A percentile compares a stretch with the other conserved stretches of the same genome.
Evolutionary conservation across 1,139 yeast genomes (phyloP).

Genomic region (Zygoascus meyerae): DNA sequence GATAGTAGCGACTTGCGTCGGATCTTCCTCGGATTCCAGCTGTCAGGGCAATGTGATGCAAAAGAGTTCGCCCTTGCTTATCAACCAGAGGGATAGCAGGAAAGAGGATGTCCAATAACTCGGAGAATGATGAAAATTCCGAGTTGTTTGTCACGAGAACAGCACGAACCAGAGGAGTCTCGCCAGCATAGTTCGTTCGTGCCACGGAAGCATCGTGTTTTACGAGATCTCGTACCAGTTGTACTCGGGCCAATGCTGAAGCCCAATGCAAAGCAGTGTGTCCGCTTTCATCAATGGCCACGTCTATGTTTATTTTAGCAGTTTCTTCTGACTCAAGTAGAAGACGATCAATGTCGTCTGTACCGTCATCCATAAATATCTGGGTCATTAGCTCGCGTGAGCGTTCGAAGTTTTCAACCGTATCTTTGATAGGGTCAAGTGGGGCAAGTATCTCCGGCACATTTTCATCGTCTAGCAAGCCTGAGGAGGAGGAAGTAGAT

Average conservation of each 20-base stretch:
- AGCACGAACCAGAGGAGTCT: conserved; percentile 83
- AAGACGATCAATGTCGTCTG: conserved; percentile 17
- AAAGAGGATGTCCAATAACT: conserved; percentile 62
- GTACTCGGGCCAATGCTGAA: conserved; percentile 76
- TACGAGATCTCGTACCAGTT: conserved; percentile 67
- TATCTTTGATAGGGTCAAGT: conserved; percentile 46
- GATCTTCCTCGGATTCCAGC: conserved; percentile 68
- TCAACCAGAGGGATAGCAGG: conserved; percentile 76
- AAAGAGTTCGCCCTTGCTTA: conserved; percentile 71
- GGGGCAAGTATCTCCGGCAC: conserved; percentile 31
- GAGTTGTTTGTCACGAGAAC: conserved; percentile 84
- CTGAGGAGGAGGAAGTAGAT: conserved; percentile 11
- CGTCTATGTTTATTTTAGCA: conserved; percentile 55
- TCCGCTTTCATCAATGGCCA: conserved; percentile 88
- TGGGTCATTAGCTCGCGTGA: conserved; percentile 55
- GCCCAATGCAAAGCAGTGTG: conserved; percentile 97
- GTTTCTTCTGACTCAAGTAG: conserved; percentile 12
- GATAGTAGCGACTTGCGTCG: conserved; percentile 67
- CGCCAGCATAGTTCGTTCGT: conserved; percentile 78
- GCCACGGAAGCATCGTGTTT: conserved; percentile 61
- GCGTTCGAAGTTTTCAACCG: conserved; percentile 39
- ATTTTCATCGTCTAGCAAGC: conserved; percentile 20
- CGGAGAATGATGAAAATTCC: conserved; percentile 69
- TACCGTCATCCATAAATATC: conserved; percentile 30
- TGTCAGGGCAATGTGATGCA: conserved; percentile 84